Evolutionary conservation across 179 eudicot genomes (phyloP), one percentile per base, ranked within the genome.

Genomic region (Vitellaria paradoxa): DNA sequence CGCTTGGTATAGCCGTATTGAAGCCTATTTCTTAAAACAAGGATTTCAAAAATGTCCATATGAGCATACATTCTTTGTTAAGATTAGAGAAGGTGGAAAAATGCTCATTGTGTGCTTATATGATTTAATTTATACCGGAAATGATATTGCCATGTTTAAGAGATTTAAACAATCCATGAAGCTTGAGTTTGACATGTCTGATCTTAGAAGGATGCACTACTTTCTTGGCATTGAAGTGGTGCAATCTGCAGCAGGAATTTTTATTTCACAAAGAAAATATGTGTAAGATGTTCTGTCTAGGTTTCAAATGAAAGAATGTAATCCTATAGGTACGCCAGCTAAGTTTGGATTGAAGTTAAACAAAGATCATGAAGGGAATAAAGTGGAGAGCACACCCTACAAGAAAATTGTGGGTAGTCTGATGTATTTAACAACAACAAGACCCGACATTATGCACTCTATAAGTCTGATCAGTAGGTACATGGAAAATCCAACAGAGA

Each of bases 81-180:
- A 68, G 18, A 0, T 1, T 17, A 24, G 56, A 4, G 0, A 0
- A 5, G 0, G 8, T 45, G 26, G 56, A 0, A 45, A 68, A 15
- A 46, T 68, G 14, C 11, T 68, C 2, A 6, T 68, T 5, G 56
- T 46, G 1, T 45, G 30, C 11, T 46, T 68, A 21, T 68, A 68
- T 68, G 13, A 61, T 61, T 6, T 61, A 3, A 61, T 61, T 40
- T 63, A 1, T 5, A 63, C 15, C 2, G 23, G 73, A 70, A 70
- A 70, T 49, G 18, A 17, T 70, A 18, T 2, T 3, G 13, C 40
- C 3, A 70, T 70, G 60, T 70, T 70, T 49, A 11, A n/a, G 2
- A 59, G n/a, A 8, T 70, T 70, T 20, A 70, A 70, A 21, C 26
- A 70, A 6, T 70, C 26, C 3, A 70, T 70, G 73, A 70, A n/a